Base-by-base conservation (phyloP, 805 yeast genomes). In the Kuraishia cidri region DNA sequence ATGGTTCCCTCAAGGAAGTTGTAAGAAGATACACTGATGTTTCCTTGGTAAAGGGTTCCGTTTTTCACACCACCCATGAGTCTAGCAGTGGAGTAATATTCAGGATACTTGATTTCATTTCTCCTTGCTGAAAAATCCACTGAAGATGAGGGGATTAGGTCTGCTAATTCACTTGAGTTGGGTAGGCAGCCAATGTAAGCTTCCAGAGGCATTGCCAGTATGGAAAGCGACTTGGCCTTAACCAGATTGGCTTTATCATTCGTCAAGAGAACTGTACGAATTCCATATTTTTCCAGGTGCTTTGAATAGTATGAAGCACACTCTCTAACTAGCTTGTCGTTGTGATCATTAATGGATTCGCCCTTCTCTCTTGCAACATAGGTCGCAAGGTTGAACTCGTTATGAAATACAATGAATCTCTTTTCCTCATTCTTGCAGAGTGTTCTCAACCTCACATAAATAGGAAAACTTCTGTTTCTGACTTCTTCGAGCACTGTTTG, bases 401-500 rank as follows among this genome's bases (percentile, higher is more conserved):
- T 92, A 58, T 92, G 97, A 57, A 84, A 92, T 3, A 92, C 92
- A 24, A 83, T 73, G 48, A 87, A 85, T 38, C 97, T 66, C 56
- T 92, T 92, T 24, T 72, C 82, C 33, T 78, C 85, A 29, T 72
- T 66, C 44, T 83, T 79, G 20, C 84, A 76, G 13, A 92, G 60
- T 3, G 82, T 72, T 47, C 97, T 69, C 30, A 90, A 57, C 50
- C 98, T 69, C 46, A 83, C 76, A 53, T 88, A 92, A 13, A 90
- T 78, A 4, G 98, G 95, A 48, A 78, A 74, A 32, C 95, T 84
- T 48, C 79, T 68, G 51, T 86, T 86, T 42, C 85, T 74, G 7
- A 90, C 95, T 55, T 92, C 97, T 44, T 94, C 97, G 23, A 92
- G 63, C 3, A 86, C 97, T 5, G 94, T 82, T 53, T 92, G 98